phyloP scores from a whole-genome alignment of 192 early-diverging fungal genomes.

The Umbelopsis ramanniana region DNA sequence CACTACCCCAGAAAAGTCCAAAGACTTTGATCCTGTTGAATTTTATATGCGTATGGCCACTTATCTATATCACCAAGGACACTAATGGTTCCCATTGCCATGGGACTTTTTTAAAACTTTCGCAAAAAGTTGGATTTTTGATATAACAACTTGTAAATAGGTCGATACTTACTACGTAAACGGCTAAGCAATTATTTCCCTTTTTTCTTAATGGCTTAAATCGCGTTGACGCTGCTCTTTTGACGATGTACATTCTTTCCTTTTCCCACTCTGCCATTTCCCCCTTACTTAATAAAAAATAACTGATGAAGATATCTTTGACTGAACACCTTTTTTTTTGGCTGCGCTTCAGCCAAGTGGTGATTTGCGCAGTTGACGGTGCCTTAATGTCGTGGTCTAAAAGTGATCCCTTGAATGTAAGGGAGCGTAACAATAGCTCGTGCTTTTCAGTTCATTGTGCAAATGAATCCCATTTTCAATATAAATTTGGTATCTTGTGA shows the following conservation, averaged over 20 bases:
- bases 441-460: too few species aligned
- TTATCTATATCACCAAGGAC: constrained; percentile 40
- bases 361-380: too few species aligned
- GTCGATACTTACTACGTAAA: background rate
- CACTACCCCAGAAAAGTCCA: background rate
- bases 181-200: background rate
- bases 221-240: constrained; percentile 7
- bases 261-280: background rate
- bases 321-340: too few species aligned
- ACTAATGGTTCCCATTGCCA: constrained; percentile 9
- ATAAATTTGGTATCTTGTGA: too few species aligned
- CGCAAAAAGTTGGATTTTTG: constrained; percentile 10
- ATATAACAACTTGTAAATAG: constrained; percentile 10
- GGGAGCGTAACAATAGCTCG: too few species aligned
- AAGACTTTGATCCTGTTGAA: constrained; percentile 35
- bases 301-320: background rate
- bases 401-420: too few species aligned
- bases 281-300: background rate
- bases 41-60: constrained; percentile 42
- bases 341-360: too few species aligned
- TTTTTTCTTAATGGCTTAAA: background rate
- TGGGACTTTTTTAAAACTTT: background rate
- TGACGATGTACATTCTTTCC: background rate
- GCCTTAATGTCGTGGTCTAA: too few species aligned
- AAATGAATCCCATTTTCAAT: too few species aligned